Conservation (phyloP, 768 basidiomycete species). For the Lentinula edodes region DNA sequence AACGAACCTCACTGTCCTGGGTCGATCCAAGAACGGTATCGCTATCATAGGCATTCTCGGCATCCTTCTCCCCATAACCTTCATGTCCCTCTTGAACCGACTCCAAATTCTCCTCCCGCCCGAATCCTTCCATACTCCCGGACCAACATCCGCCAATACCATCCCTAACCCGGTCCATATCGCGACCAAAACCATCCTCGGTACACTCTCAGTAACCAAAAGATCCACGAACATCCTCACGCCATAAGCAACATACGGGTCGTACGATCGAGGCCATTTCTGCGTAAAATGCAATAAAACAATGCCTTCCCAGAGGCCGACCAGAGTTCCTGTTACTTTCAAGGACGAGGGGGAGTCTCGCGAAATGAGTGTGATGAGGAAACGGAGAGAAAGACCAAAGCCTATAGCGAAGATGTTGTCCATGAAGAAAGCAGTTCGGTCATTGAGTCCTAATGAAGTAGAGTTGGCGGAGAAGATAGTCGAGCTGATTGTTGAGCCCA, state of each 20-base stretch:
- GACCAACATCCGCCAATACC: conserved; percentile 46
- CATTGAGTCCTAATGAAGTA: conserved; percentile 2
- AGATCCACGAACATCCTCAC: conserved; percentile 73
- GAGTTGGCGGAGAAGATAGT: background rate
- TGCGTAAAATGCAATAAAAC: conserved; percentile 68
- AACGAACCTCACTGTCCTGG: conserved; percentile 21
- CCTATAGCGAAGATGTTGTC: conserved; percentile 67
- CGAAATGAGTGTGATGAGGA: conserved; percentile 50
- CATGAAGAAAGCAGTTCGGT: conserved; percentile 33
- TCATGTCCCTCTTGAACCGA: conserved; percentile 26
- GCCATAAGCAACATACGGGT: conserved; percentile 64
- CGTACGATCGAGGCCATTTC: conserved; percentile 58
- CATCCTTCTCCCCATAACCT: conserved; percentile 15
- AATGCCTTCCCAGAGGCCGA: conserved; percentile 78
- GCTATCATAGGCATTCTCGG: conserved; percentile 1
- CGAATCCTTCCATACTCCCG: conserved; percentile 39
- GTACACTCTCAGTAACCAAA: conserved; percentile 52
- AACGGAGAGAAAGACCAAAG: conserved; percentile 59
- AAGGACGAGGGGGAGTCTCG: conserved; percentile 30
- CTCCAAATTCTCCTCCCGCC: conserved; percentile 25
- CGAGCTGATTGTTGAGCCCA: background rate
- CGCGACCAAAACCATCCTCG: conserved; percentile 38
- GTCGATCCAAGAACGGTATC: conserved; percentile 2
- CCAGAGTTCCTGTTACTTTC: conserved; percentile 54
- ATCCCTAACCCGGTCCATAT: conserved; percentile 51